These are phyloP conservation scores for Salvia sclarea DNA, from an alignment of 305 asterid species.

Conservation along the genomic window DNA sequence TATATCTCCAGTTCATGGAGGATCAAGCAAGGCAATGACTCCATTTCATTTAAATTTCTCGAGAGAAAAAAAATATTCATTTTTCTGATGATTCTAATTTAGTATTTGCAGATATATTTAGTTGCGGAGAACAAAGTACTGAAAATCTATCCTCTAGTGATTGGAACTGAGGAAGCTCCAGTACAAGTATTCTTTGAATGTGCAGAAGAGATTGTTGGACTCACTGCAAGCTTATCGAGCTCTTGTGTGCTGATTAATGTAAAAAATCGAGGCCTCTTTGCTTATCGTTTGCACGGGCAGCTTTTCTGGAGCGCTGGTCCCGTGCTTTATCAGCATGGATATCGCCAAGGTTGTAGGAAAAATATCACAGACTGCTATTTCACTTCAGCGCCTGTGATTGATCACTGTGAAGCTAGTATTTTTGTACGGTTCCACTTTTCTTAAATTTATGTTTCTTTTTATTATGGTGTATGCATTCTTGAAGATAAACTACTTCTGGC, in stretches of 20 bases:
- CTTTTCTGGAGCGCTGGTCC: constrained; percentile 91
- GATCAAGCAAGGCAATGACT: constrained; percentile 62
- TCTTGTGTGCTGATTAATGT: constrained; percentile 66
- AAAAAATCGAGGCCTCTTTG: constrained; percentile 70
- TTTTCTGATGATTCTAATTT: not conserved
- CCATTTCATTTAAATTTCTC: not conserved
- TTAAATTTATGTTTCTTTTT: constrained; percentile 2
- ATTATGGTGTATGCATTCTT: not conserved
- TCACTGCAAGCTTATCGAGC: constrained; percentile 68
- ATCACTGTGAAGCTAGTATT: constrained; percentile 91
- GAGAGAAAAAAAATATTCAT: not conserved
- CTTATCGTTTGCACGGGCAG: constrained; percentile 58
- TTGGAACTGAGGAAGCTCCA: constrained; percentile 49
- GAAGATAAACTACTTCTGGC: not conserved
- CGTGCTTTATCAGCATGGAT: constrained; percentile 70
- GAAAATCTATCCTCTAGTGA: constrained; percentile 51
- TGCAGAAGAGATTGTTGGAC: constrained; percentile 68
- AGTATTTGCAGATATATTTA: constrained; percentile 70
- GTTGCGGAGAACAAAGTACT: constrained; percentile 86
- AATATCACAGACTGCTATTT: constrained; percentile 67
- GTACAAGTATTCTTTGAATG: constrained; percentile 68
- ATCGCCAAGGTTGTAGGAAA: constrained; percentile 83
- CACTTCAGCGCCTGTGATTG: constrained; percentile 72
- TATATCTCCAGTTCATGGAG: constrained; percentile 74
- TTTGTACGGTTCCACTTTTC: constrained; percentile 48